Conservation (phyloP, 177 flowering plant species). For the Vitis hybrid region DNA sequence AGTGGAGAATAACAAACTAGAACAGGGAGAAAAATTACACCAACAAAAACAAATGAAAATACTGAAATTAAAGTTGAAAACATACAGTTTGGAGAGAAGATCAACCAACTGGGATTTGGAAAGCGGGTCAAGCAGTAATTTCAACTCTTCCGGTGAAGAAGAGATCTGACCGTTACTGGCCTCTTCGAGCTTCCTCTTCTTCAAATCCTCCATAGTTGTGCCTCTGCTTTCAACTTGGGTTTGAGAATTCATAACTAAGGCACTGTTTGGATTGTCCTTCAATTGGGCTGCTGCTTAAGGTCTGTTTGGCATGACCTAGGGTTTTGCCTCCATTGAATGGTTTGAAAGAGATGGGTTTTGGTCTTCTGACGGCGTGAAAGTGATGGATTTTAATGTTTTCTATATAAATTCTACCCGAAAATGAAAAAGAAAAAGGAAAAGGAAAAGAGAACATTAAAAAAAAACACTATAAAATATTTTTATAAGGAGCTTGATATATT, state of each 20-base stretch:
- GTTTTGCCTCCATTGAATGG: too few relatives aligned
- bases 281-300: too few relatives aligned
- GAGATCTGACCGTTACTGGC: slow-evolving; percentile 18
- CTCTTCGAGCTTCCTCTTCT: slow-evolving; percentile 69
- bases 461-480: too few relatives aligned
- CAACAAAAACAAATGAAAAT: not conserved
- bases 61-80: not conserved
- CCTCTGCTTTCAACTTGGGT: slow-evolving; percentile 7
- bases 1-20: not conserved
- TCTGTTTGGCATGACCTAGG: too few relatives aligned
- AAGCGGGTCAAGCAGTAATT: slow-evolving; percentile 62
- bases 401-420: too few relatives aligned
- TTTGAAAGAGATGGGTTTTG: too few relatives aligned
- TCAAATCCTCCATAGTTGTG: slow-evolving; percentile 50
- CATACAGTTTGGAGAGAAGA: slow-evolving; percentile 59
- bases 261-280: too few relatives aligned
- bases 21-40: not conserved
- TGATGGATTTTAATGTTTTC: too few relatives aligned
- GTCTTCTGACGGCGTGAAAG: too few relatives aligned
- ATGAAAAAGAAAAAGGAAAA: too few relatives aligned
- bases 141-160: slow-evolving; percentile 37
- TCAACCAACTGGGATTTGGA: slow-evolving; percentile 63
- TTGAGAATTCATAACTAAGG: not conserved
- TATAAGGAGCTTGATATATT: too few relatives aligned
- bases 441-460: too few relatives aligned